These are phyloP conservation scores for Nakazawaea populi DNA, from an alignment of 805 yeast species.

Conservation along the genomic window DNA sequence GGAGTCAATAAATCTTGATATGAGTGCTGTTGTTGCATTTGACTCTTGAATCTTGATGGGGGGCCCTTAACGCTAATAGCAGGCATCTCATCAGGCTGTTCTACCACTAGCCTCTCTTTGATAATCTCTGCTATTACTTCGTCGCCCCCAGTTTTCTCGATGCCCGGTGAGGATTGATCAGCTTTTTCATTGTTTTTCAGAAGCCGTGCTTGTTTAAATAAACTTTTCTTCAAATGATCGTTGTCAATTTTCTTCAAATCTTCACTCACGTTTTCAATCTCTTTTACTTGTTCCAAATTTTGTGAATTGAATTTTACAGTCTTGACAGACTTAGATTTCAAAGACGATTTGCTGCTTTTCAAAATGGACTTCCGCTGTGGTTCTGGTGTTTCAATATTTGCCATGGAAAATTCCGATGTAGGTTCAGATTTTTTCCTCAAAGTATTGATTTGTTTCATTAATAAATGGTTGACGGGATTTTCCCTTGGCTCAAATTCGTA, in stretches of 20 bases:
- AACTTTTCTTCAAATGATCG: constrained; percentile 7
- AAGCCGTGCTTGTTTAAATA: constrained; percentile 6
- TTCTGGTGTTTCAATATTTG: neutral
- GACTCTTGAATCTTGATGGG: neutral
- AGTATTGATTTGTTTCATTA: constrained; percentile 35
- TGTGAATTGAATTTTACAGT: constrained; percentile 33
- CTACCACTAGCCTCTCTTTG: constrained; percentile 8
- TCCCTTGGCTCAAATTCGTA: constrained; percentile 14
- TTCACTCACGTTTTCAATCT: constrained; percentile 51
- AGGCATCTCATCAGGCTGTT: constrained; percentile 6
- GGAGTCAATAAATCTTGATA: neutral
- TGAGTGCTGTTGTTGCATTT: neutral
- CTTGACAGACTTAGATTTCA: constrained; percentile 36
- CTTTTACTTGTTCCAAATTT: constrained; percentile 46
- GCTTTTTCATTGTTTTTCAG: neutral
- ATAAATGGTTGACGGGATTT: constrained; percentile 26
- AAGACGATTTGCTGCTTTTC: constrained; percentile 28
- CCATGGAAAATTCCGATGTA: neutral
- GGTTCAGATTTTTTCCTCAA: constrained; percentile 17
- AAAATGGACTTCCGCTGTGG: neutral
- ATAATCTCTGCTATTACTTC: constrained; percentile 1
- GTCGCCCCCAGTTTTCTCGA: neutral
- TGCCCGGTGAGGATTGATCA: neutral
- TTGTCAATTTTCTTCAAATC: constrained; percentile 29
- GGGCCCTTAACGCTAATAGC: neutral